Evolutionary conservation across 495 filamentous ascomycete species (phyloP).

Genomic region (Melanomma pulvis-pyrius): DNA sequence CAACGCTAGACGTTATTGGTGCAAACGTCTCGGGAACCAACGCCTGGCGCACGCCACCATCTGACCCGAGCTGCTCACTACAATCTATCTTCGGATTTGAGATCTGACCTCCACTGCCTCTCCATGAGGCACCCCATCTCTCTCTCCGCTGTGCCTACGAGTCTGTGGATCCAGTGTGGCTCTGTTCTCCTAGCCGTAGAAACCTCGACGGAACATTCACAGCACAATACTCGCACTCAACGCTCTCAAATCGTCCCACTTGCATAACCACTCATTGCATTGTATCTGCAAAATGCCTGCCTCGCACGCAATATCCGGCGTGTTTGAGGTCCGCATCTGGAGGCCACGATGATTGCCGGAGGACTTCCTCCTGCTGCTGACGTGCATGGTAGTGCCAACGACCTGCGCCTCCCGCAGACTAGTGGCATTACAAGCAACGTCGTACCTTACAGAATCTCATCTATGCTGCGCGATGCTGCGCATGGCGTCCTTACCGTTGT

Average conservation of each 20-base stretch:
- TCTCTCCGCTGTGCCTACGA: too few relatives aligned
- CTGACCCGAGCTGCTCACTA: not conserved
- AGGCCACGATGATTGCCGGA: not conserved
- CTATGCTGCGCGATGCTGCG: not conserved
- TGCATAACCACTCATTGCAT: too few relatives aligned
- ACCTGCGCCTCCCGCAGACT: not conserved
- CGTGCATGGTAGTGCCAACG: not conserved
- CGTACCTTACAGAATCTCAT: not conserved
- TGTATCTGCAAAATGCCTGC: not conserved
- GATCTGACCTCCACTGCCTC: not conserved
- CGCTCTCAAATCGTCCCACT: too few relatives aligned
- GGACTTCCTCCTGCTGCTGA: not conserved
- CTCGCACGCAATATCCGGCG: not conserved
- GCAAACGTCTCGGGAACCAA: not conserved
- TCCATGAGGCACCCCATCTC: not conserved
- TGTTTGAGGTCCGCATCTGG: not conserved
- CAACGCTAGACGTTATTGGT: not conserved
- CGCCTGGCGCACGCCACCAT: not conserved
- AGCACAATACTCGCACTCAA: too few relatives aligned
- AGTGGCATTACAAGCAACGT: not conserved
- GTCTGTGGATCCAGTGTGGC: too few relatives aligned
- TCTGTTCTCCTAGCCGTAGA: too few relatives aligned
- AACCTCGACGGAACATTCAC: too few relatives aligned
- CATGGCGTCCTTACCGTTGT: not conserved
- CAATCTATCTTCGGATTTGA: not conserved